These are phyloP conservation scores for Biscogniauxia marginata DNA, from an alignment of 2,329 filamentous ascomycete genomes.

Conservation along the genomic window DNA sequence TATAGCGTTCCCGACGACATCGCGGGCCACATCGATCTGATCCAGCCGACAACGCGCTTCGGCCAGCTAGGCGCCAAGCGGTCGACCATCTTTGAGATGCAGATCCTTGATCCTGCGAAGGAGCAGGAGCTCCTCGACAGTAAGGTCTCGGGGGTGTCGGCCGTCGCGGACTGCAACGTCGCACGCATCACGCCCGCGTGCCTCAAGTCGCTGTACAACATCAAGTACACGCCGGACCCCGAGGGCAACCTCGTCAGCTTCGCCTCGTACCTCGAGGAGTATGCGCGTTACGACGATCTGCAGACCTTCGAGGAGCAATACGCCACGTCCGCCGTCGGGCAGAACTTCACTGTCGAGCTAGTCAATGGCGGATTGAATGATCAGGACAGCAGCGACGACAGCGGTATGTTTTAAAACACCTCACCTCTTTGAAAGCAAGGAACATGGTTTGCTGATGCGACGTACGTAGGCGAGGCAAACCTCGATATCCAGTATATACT, in stretches of 20 bases:
- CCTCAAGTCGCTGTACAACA: slow-evolving; percentile 44
- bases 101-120: slow-evolving; percentile 21
- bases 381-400: slow-evolving; percentile 42
- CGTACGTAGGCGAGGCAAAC: slow-evolving; percentile 54
- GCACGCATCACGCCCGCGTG: slow-evolving; percentile 43
- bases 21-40: slow-evolving; percentile 40
- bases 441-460: slow-evolving; percentile 8
- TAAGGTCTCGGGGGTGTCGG: slow-evolving; percentile 11
- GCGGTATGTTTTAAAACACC: slow-evolving; percentile 20
- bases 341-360: slow-evolving; percentile 55
- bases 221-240: slow-evolving; percentile 51
- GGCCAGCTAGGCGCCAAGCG: slow-evolving; percentile 36
- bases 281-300: slow-evolving; percentile 54
- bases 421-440: slow-evolving; percentile 5
- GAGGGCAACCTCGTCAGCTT: slow-evolving; percentile 64
- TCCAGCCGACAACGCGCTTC: slow-evolving; percentile 53
- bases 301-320: slow-evolving; percentile 54
- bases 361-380: slow-evolving; percentile 57
- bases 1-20: slow-evolving; percentile 39
- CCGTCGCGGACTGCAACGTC: slow-evolving; percentile 34
- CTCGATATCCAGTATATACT: slow-evolving; percentile 63
- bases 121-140: slow-evolving; percentile 17
- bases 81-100: slow-evolving; percentile 31
- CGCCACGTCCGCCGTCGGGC: slow-evolving; percentile 48
- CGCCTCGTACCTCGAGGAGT: slow-evolving; percentile 45